Evolutionary conservation across 805 yeast species (phyloP).

Genomic region (Lachancea fermentati): DNA sequence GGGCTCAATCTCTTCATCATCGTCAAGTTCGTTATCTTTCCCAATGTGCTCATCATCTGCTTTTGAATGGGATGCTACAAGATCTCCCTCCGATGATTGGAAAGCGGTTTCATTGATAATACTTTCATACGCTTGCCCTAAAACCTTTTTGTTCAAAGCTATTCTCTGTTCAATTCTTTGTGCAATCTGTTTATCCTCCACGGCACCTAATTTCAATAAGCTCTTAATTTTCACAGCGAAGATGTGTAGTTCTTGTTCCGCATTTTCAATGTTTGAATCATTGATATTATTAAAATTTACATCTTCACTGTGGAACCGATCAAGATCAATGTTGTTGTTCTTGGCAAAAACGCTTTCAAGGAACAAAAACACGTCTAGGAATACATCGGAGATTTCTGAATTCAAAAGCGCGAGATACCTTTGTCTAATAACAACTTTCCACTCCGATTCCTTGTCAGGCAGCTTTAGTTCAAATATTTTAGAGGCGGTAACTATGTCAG

Average conservation of each 20-base stretch:
- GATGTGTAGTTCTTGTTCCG: slow-evolving; percentile 22
- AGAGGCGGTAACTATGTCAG: slow-evolving; percentile 23
- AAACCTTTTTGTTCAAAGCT: slow-evolving; percentile 20
- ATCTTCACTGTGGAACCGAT: slow-evolving; percentile 25
- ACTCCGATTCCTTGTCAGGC: slow-evolving; percentile 20
- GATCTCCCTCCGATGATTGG: slow-evolving; percentile 10
- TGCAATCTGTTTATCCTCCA: slow-evolving; percentile 11
- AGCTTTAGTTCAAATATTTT: slow-evolving; percentile 27
- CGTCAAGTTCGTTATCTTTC: background rate
- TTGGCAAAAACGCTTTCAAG: slow-evolving; percentile 26
- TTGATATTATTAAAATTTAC: slow-evolving; percentile 20
- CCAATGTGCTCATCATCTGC: background rate
- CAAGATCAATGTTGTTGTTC: slow-evolving; percentile 16
- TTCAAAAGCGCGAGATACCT: slow-evolving; percentile 13
- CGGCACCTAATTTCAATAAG: slow-evolving; percentile 19
- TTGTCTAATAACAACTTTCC: slow-evolving; percentile 17
- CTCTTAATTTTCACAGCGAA: slow-evolving; percentile 29
- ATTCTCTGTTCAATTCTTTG: slow-evolving; percentile 13
- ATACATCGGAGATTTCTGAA: slow-evolving; percentile 7
- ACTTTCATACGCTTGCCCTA: slow-evolving; percentile 21
- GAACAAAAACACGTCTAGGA: slow-evolving; percentile 21
- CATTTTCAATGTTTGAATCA: slow-evolving; percentile 8
- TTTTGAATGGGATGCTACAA: background rate
- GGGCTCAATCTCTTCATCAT: slow-evolving; percentile 5
- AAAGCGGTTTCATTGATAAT: slow-evolving; percentile 24